Conservation (phyloP, 2,329 filamentous ascomycete genomes). For the Phialophora verrucosa region DNA sequence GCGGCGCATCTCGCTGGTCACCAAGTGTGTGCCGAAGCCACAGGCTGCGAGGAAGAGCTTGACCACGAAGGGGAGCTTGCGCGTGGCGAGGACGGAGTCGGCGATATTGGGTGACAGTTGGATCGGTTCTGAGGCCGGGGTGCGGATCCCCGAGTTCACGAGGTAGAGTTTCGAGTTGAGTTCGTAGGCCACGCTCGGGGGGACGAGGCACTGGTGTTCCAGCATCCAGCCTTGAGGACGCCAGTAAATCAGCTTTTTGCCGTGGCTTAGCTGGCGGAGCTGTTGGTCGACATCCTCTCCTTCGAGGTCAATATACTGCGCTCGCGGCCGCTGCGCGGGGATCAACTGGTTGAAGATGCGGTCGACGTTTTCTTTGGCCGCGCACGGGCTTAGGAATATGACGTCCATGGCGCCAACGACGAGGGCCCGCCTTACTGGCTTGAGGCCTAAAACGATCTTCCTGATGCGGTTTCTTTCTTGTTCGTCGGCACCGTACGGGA, state of each 20-base stretch:
- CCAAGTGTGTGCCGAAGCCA: not conserved
- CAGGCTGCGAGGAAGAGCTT: conserved; percentile 7
- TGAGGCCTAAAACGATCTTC: not conserved
- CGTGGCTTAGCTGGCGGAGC: not conserved
- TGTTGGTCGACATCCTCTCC: not conserved
- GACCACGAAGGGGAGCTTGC: conserved; percentile 1
- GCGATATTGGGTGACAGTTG: not conserved
- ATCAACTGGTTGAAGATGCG: not conserved
- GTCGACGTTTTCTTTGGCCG: not conserved
- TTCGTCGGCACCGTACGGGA: conserved; percentile 1
- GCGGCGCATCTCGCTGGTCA: not conserved
- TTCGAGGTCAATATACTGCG: not conserved
- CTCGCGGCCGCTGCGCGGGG: not conserved
- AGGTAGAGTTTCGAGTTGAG: conserved; percentile 3
- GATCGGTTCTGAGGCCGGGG: not conserved
- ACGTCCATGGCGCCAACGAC: not conserved
- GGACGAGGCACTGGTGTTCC: not conserved
- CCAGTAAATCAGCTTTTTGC: not conserved
- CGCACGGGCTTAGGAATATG: not conserved
- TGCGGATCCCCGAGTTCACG: conserved; percentile 1
- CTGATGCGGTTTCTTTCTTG: not conserved
- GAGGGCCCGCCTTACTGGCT: not conserved
- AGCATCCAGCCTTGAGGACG: conserved; percentile 6
- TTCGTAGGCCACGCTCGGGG: not conserved
- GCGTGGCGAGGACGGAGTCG: not conserved